phyloP scores from a whole-genome alignment of 2,329 filamentous ascomycete genomes.

The Pseudopithomyces chartarum region DNA sequence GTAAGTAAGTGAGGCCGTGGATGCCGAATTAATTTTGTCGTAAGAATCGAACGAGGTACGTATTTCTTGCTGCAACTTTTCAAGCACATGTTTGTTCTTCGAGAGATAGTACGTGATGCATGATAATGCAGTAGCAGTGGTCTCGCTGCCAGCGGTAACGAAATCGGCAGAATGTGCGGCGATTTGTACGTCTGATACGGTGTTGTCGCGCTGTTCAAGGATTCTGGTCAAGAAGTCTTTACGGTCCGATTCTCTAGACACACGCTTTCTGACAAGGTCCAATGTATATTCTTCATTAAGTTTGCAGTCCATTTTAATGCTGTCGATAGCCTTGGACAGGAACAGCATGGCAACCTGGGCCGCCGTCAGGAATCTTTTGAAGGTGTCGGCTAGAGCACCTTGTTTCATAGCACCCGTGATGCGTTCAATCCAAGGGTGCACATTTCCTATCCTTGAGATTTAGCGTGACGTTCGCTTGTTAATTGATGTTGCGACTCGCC shows the following conservation, averaged over 20 bases:
- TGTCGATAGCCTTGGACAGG: constrained; percentile 6
- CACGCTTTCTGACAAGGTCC: not conserved
- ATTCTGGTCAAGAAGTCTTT: constrained; percentile 21
- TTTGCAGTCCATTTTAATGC: not conserved
- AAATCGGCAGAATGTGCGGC: constrained; percentile 12
- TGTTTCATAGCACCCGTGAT: constrained; percentile 27
- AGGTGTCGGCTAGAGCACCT: constrained; percentile 16
- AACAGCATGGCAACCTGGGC: constrained; percentile 16
- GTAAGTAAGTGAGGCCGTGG: constrained; percentile 17
- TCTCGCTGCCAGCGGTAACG: constrained; percentile 44
- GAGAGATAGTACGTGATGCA: constrained; percentile 36
- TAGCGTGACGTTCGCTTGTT: not conserved
- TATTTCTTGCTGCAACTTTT: constrained; percentile 23
- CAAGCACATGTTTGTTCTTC: constrained; percentile 9
- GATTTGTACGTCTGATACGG: constrained; percentile 15
- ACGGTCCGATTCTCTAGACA: not conserved
- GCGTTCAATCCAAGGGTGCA: constrained; percentile 38
- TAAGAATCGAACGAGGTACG: constrained; percentile 16
- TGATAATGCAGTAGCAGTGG: constrained; percentile 41
- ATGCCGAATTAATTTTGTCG: constrained; percentile 20
- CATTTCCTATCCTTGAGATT: not conserved
- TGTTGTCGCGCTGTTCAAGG: not conserved
- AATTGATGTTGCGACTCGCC: not conserved
- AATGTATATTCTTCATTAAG: constrained; percentile 1
- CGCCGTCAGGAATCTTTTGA: constrained; percentile 21